Evolutionary conservation across 768 basidiomycete species (phyloP), one percentile per base, ranked within the genome.

Genomic region (Gyrodon lividus): DNA sequence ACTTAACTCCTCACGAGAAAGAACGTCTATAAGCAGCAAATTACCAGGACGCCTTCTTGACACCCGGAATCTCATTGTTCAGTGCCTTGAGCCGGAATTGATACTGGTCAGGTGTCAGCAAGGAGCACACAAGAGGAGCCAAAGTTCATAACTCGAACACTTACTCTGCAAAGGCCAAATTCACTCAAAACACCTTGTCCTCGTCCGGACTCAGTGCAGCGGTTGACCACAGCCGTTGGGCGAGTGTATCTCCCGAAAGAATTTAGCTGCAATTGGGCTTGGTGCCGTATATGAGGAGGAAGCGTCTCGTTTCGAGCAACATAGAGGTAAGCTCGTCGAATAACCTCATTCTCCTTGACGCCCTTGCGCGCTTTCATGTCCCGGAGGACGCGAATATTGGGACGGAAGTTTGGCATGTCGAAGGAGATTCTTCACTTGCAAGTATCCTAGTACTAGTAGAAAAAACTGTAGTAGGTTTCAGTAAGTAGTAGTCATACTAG

Each of bases 231-330:
- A 2, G 84, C 85, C 13, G 85, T 84, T n/a, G 91, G 88, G 34
- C 90, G 83, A 0, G 90, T 87, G 66, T 92, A 86, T 22, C 82
- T 79, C 43, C 81, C 85, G 60, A 97, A 91, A 5, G 86, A 83
- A 70, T 96, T 96, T 44, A 97, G 77, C 64, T 97, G 93, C 54
- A 98, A 73, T 69, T 97, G 94, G 14, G 96, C 96, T 59, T 94
- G 90, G 68, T 94, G 90, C 50, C 96, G 89, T 42, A 98, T 81
- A 65, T 90, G 86, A 2, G 91, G 77, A 14, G 93, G 86, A n/a
- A 98, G 73, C 2, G 86, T 82, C 66, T 90, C 84, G 72, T 98
- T 98, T 53, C 96, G 82, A 20, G 95, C 93, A 59, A 98, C 89
- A 70, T 85, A 93, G 44, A 98, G 83, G 70, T 96, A 95, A 0